Percentiles rank a stretch among this genome's conserved stretches.
These are phyloP conservation scores for Saprolegnia parasitica DNA, from an alignment of 352 stramenopile species.

Conservation along the genomic window DNA sequence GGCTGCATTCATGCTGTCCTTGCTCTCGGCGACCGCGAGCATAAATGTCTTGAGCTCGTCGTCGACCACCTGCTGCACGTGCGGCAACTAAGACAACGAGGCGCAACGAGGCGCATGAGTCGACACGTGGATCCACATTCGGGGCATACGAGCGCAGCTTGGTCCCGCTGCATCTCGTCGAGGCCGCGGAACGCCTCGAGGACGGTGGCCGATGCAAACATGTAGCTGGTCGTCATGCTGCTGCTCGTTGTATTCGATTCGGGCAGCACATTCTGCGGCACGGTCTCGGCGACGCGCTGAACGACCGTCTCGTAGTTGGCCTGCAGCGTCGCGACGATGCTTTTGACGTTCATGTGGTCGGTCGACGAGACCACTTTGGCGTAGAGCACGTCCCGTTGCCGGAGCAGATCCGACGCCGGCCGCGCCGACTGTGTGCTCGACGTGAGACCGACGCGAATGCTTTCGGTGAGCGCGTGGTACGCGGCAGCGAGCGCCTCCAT, in stretches of 20 bases:
- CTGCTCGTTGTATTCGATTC: neutral
- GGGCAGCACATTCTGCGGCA: slow-evolving; percentile 32
- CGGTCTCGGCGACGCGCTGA: slow-evolving; percentile 62
- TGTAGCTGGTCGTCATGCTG: slow-evolving; percentile 40
- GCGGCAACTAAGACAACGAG: slow-evolving; percentile 44
- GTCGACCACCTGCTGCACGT: slow-evolving; percentile 49
- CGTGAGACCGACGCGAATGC: slow-evolving; percentile 5
- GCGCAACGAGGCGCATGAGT: neutral
- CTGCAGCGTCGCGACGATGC: slow-evolving; percentile 61
- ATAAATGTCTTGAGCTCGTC: slow-evolving; percentile 56
- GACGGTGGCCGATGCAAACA: slow-evolving; percentile 71
- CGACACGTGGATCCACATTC: neutral
- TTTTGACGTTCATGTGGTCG: slow-evolving; percentile 35
- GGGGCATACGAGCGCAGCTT: slow-evolving; percentile 66
- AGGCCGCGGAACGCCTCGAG: slow-evolving; percentile 80
- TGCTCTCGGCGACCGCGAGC: slow-evolving; percentile 49
- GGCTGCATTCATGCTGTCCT: slow-evolving; percentile 45
- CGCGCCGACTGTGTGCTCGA: neutral
- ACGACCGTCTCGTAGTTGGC: slow-evolving; percentile 62
- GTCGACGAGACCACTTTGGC: slow-evolving; percentile 31
- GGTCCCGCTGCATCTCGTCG: slow-evolving; percentile 67
- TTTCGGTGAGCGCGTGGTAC: slow-evolving; percentile 19
- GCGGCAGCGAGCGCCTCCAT: slow-evolving; percentile 23
- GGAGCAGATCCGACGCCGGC: neutral
- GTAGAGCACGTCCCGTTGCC: slow-evolving; percentile 51